Evolutionary conservation across 1,139 yeast genomes (phyloP).

Genomic region (Hansenula lynferdii): DNA sequence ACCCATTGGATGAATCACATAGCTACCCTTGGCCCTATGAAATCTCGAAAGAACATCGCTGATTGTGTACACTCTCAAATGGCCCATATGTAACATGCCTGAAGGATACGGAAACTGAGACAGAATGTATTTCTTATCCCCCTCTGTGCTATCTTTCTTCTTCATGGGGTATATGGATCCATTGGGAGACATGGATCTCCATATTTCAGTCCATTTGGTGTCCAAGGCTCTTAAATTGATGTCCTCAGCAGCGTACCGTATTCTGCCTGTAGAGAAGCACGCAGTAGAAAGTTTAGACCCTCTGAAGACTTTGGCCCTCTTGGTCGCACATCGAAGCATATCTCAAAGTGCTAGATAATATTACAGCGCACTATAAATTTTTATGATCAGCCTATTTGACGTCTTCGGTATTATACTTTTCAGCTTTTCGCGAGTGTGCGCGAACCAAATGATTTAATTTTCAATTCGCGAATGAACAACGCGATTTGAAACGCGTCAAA

Average conservation of each 20-base stretch:
- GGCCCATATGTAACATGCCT: conserved; percentile 90
- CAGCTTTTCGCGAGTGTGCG: too few species aligned
- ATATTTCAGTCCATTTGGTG: conserved; percentile 37
- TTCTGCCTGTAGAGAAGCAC: not conserved
- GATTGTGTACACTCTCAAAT: conserved; percentile 85
- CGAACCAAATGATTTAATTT: too few species aligned
- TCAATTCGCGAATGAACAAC: too few species aligned
- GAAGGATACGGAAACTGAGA: conserved; percentile 98
- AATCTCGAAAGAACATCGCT: conserved; percentile 81
- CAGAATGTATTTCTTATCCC: conserved; percentile 56
- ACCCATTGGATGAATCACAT: conserved; percentile 95
- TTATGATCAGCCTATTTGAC: too few species aligned
- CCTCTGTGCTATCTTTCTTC: conserved; percentile 21
- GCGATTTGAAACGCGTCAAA: too few species aligned
- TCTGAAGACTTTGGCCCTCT: too few species aligned
- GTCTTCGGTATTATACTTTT: too few species aligned
- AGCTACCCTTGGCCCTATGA: conserved; percentile 67
- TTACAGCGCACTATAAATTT: too few species aligned
- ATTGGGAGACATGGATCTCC: conserved; percentile 40
- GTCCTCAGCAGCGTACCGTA: not conserved
- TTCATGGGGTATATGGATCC: conserved; percentile 43
- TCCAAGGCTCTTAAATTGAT: conserved; percentile 14
- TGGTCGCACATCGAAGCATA: too few species aligned
- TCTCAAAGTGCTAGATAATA: too few species aligned
- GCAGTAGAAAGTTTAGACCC: not conserved